A percentile compares a stretch with the other conserved stretches of the same genome.
Evolutionary conservation across 139 green algal species (phyloP).

Genomic region (Chlamydomonas incerta): DNA sequence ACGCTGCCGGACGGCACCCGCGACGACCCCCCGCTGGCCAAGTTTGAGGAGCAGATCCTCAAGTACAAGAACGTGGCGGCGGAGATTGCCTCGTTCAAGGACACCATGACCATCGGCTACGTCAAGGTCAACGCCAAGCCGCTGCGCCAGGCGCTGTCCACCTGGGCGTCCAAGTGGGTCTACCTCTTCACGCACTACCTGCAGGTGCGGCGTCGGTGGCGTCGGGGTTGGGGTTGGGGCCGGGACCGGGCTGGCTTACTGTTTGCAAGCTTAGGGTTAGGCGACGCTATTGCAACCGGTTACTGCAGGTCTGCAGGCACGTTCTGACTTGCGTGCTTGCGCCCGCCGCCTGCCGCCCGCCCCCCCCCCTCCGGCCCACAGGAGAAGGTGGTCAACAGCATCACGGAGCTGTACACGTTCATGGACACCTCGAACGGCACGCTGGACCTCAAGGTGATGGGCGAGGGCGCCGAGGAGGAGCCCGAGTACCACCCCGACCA

Average conservation of each 20-base stretch:
- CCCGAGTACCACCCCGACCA: slow-evolving; percentile 12
- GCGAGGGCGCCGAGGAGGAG: slow-evolving; percentile 56
- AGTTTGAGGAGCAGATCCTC: slow-evolving; percentile 81
- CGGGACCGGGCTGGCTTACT: too few species aligned
- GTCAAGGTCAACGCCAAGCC: slow-evolving; percentile 88
- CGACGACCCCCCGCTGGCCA: slow-evolving; percentile 78
- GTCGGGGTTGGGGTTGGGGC: too few species aligned
- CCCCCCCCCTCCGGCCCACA: not conserved
- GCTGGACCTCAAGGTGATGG: slow-evolving; percentile 70
- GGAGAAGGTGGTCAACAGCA: slow-evolving; percentile 70
- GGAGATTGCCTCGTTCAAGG: slow-evolving; percentile 76
- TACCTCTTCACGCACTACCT: slow-evolving; percentile 91
- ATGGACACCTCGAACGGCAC: slow-evolving; percentile 76
- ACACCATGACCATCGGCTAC: slow-evolving; percentile 76
- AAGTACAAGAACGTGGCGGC: slow-evolving; percentile 77
- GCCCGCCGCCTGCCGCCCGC: too few species aligned
- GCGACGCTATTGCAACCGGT: too few species aligned
- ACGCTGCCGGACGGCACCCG: slow-evolving; percentile 65
- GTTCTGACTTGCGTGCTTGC: too few species aligned
- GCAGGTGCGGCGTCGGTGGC: slow-evolving; percentile 59
- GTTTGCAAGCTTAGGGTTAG: too few species aligned
- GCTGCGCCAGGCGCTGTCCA: slow-evolving; percentile 74
- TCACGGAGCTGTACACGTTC: slow-evolving; percentile 87
- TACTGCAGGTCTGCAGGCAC: too few species aligned
- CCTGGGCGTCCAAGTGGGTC: slow-evolving; percentile 82